These are phyloP conservation scores for Aspergillus bertholletiae DNA, from an alignment of 495 filamentous ascomycete species.

Conservation along the genomic window DNA sequence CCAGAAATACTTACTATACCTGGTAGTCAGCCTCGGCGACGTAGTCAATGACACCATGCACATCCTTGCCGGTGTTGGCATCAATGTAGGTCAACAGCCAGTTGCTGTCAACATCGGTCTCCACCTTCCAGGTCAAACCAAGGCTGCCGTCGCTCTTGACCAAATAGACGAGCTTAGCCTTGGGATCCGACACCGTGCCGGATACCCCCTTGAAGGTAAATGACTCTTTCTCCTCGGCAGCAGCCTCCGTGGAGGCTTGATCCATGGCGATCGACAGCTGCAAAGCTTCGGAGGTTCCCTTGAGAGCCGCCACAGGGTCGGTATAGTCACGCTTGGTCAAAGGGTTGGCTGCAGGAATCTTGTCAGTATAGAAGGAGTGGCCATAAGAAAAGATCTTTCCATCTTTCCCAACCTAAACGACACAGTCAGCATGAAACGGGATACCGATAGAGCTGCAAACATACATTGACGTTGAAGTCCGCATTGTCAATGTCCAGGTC, in stretches of 20 bases:
- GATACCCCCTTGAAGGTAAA: slow-evolving; percentile 4
- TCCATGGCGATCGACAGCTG: background rate
- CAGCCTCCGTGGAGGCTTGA: background rate
- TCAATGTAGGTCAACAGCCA: slow-evolving; percentile 14
- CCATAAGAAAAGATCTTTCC: slow-evolving; percentile 13
- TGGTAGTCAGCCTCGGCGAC: slow-evolving; percentile 8
- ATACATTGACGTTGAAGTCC: slow-evolving; percentile 54
- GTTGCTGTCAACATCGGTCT: slow-evolving; percentile 7
- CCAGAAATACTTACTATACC: slow-evolving; percentile 7
- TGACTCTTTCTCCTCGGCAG: background rate
- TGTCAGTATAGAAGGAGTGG: slow-evolving; percentile 9
- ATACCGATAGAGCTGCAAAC: background rate
- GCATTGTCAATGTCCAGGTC: slow-evolving; percentile 53
- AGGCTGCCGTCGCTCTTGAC: slow-evolving; percentile 1
- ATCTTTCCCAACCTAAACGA: slow-evolving; percentile 7
- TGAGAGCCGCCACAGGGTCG: slow-evolving; percentile 6
- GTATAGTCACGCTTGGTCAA: background rate
- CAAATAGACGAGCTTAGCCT: slow-evolving; percentile 6
- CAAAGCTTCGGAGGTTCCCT: background rate
- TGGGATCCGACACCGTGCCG: slow-evolving; percentile 10
- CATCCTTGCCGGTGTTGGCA: background rate
- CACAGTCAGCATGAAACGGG: background rate
- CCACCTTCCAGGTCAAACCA: slow-evolving; percentile 8
- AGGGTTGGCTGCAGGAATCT: background rate
- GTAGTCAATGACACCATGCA: slow-evolving; percentile 12